Percentiles rank a stretch among this genome's conserved stretches.
Evolutionary conservation across 495 filamentous ascomycete species (phyloP).

Genomic region (Xeromyces bisporus): DNA sequence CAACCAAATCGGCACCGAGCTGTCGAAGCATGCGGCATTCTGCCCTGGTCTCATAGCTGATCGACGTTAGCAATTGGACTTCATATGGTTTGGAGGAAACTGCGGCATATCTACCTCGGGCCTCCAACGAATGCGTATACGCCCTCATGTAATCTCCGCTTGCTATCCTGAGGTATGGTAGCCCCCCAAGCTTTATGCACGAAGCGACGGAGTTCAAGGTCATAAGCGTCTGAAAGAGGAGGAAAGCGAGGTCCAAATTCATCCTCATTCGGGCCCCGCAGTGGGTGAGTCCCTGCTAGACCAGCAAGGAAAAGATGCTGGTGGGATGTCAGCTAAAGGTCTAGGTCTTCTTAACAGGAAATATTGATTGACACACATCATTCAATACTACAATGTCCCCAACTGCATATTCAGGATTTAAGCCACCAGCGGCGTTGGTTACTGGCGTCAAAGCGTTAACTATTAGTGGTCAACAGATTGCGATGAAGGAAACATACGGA

Average conservation of each 20-base stretch:
- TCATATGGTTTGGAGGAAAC: not conserved
- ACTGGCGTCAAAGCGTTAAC: constrained; percentile 27
- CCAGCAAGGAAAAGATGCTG: constrained; percentile 66
- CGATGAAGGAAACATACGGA: constrained; percentile 29
- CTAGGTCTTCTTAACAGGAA: not conserved
- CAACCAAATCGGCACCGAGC: constrained; percentile 56
- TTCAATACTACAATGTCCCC: constrained; percentile 60
- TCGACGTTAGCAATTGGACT: constrained; percentile 2
- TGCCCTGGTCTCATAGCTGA: constrained; percentile 57
- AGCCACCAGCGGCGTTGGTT: constrained; percentile 61
- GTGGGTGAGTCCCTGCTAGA: constrained; percentile 47
- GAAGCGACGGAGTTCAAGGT: constrained; percentile 44
- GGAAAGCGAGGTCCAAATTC: constrained; percentile 56
- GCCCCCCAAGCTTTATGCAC: constrained; percentile 45
- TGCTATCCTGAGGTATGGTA: constrained; percentile 21
- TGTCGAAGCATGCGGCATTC: constrained; percentile 56
- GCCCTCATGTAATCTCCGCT: constrained; percentile 47
- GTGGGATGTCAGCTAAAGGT: constrained; percentile 4
- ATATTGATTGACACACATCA: constrained; percentile 32
- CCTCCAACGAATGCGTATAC: constrained; percentile 61
- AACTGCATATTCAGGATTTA: constrained; percentile 50
- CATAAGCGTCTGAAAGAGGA: constrained; percentile 60
- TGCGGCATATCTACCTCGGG: constrained; percentile 35
- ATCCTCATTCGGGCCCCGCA: constrained; percentile 54
- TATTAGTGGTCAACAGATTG: constrained; percentile 2